Evolutionary conservation across 1,284 basidiomycete species (phyloP), one percentile per base, ranked within the genome.

Genomic region (Cryptococcus sp.): DNA sequence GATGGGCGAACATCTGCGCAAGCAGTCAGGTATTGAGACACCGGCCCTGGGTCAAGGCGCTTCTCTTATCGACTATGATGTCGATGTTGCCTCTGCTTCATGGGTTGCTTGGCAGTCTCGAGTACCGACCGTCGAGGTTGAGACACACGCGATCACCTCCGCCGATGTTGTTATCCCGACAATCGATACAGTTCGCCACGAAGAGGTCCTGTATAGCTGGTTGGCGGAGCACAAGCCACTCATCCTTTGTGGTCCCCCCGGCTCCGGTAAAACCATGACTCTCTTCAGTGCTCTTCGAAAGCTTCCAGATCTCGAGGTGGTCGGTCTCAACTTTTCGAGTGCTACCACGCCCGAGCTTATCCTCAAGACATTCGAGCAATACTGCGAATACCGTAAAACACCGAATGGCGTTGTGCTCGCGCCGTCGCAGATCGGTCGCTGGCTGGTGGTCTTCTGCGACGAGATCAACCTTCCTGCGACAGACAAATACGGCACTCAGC

Each of bases 221-320:
- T 83, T 99, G 2, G 94, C 93, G 0, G 97, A 99, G 77, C 95
- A 99, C 81, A 98, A 98, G 76, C 97, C 96, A 5, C 84, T 99
- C 56, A 91, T 99, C 87, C 85, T 99, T 22, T 99, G 96, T 76
- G 96, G 96, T 49, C 96, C 96, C 70, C 96, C 96, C 7, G 96
- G 96, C 72, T 98, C 95, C 23, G 96, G 96, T 42, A 99, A 99
- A 82, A 99, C 96, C 5, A 99, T 99, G 96, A 99, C 97, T 0
- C 82, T 99, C n/a, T 98, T 99, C 82, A 96, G 93, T 66, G 96
- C 97, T 5, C 85, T 99, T 38, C 88, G 96, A 57, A 99, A 99
- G 78, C 84, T 99, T 47, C 93, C 94, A 3, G 93, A 99, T 77
- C 93, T 99, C 88, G 96, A 99, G 74, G 93, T 99, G 49, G 94